phyloP scores from a whole-genome alignment of 1,284 basidiomycete species.

The Papiliotrema fonsecae region DNA sequence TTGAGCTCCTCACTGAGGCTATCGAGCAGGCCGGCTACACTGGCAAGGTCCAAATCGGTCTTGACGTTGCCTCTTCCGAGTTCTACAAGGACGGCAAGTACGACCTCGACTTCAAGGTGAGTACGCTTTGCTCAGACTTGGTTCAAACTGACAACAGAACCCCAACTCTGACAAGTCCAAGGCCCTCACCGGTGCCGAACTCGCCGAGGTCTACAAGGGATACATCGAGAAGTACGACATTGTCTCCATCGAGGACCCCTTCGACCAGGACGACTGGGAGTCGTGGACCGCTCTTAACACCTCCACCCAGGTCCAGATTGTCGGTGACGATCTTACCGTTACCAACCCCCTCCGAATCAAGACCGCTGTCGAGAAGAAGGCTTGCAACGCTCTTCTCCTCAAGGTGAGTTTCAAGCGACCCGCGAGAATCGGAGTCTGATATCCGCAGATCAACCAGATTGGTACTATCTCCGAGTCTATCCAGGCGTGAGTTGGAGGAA shows the following conservation, averaged over 20 bases:
- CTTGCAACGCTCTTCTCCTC: constrained; percentile 96
- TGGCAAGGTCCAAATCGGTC: constrained; percentile 97
- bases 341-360: constrained; percentile 98
- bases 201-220: constrained; percentile 86
- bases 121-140: constrained; percentile 21
- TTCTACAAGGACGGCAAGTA: constrained; percentile 99
- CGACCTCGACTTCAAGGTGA: constrained; percentile 81
- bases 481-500: constrained; percentile 39
- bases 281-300: constrained; percentile 91
- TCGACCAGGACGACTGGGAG: constrained; percentile 99
- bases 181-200: constrained; percentile 89
- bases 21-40: constrained; percentile 98
- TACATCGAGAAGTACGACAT: constrained; percentile 92
- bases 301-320: constrained; percentile 60
- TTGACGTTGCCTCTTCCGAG: constrained; percentile 98
- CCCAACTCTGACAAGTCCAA: constrained; percentile 96
- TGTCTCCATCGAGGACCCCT: constrained; percentile 97
- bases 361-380: constrained; percentile 99
- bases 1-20: constrained; percentile 91
- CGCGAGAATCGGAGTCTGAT: too few relatives aligned
- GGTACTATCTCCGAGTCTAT: constrained; percentile 98
- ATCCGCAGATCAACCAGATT: constrained; percentile 80
- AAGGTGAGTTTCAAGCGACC: constrained; percentile 63
- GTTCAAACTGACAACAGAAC: constrained; percentile 63
- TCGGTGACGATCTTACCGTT: constrained; percentile 97